A percentile compares a stretch with the other conserved stretches of the same genome.
Evolutionary conservation across 83 land plant genomes (phyloP).

Genomic region (Diphasiastrum complanatum): DNA sequence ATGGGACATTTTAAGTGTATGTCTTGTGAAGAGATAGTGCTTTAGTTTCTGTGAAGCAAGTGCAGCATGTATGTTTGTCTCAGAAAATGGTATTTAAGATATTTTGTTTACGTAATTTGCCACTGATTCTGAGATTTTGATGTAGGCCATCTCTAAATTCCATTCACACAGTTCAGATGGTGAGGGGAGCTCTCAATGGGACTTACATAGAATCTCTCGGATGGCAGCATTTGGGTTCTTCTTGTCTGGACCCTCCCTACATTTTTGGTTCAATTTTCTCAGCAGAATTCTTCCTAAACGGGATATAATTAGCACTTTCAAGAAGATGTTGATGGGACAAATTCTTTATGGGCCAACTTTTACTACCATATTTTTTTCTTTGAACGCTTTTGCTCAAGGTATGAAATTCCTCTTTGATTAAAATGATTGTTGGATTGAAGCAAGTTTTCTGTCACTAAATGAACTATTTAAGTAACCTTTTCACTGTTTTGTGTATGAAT

Average conservation of each 20-base stretch:
- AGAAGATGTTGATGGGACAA: slow-evolving; percentile 65
- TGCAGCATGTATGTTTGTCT: no score
- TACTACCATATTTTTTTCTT: slow-evolving; percentile 58
- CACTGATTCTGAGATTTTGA: no score
- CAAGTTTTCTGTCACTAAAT: no score
- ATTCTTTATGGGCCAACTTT: slow-evolving; percentile 45
- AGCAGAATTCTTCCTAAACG: slow-evolving; percentile 45
- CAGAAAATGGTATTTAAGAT: no score
- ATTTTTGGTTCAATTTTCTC: slow-evolving; percentile 62
- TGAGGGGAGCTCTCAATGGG: slow-evolving; percentile 28
- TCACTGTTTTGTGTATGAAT: no score
- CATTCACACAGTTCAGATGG: slow-evolving; percentile 21
- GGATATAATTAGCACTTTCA: slow-evolving; percentile 46
- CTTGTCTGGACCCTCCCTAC: slow-evolving; percentile 60
- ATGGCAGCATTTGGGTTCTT: slow-evolving; percentile 63
- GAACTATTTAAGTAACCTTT: no score
- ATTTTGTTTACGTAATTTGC: no score
- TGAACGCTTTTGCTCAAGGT: slow-evolving; percentile 79
- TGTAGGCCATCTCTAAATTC: no score
- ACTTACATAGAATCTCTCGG: slow-evolving; percentile 40
- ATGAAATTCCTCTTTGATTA: slow-evolving; percentile 1
- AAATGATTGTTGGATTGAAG: no score
- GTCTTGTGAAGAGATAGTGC: no score
- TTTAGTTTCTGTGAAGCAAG: no score
- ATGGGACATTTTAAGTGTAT: no score